These are phyloP conservation scores for Durusdinium trenchii DNA, from an alignment of 73 alveolate species.

Conservation along the genomic window DNA sequence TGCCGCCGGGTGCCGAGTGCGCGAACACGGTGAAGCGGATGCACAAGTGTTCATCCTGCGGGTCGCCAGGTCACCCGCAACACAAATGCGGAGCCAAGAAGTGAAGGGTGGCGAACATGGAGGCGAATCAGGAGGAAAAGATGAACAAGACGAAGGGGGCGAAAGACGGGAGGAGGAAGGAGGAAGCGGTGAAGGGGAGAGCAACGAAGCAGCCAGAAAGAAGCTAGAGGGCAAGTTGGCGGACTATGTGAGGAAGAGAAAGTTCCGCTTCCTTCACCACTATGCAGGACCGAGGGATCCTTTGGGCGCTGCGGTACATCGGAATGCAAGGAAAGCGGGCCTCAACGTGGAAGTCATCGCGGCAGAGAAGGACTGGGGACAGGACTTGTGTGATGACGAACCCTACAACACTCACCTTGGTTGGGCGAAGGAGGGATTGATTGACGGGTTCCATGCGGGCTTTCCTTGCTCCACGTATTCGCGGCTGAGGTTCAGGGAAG, in stretches of 20 bases:
- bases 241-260: too few relatives aligned
- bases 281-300: not conserved
- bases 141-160: not conserved
- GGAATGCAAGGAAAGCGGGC: too few relatives aligned
- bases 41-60: not conserved
- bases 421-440: not conserved
- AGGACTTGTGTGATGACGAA: not conserved
- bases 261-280: not conserved
- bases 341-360: not conserved
- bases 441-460: too few relatives aligned
- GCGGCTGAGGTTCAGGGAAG: too few relatives aligned
- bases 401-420: not conserved
- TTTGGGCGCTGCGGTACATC: not conserved
- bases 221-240: too few relatives aligned
- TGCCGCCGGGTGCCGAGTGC: not conserved
- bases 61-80: not conserved
- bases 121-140: not conserved
- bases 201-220: not conserved
- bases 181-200: not conserved
- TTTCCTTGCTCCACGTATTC: too few relatives aligned
- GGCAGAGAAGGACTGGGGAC: not conserved
- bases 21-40: not conserved
- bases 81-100: too few relatives aligned
- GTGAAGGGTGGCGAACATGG: too few relatives aligned
- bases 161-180: not conserved